Percentiles rank a stretch among this genome's conserved stretches.
These are phyloP conservation scores for Cunninghamia lanceolata DNA, from an alignment of 75 land plant genomes.

Conservation along the genomic window DNA sequence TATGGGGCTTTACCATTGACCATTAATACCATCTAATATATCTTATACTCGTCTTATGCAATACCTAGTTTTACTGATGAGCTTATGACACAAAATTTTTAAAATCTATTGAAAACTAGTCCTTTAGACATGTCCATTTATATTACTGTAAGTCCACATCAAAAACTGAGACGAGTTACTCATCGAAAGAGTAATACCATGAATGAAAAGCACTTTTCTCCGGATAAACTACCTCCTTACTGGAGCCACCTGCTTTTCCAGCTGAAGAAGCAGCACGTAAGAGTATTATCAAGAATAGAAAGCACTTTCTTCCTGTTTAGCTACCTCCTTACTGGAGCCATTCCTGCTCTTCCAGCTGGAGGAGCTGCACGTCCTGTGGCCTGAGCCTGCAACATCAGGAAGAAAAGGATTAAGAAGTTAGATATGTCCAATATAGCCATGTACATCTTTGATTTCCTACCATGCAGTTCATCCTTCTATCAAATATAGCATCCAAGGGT, in stretches of 20 bases:
- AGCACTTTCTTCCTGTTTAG: background rate
- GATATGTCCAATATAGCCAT: background rate
- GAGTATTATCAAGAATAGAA: background rate
- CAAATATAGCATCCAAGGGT: background rate
- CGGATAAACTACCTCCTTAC: slow-evolving; percentile 53
- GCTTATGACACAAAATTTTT: background rate
- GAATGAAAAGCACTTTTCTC: background rate
- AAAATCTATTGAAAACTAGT: background rate
- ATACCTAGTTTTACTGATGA: background rate
- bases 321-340: slow-evolving; percentile 76
- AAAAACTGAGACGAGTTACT: background rate
- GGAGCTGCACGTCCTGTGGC: slow-evolving; percentile 75
- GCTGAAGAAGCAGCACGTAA: slow-evolving; percentile 48
- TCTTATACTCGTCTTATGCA: background rate
- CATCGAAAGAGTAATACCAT: background rate
- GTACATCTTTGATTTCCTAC: slow-evolving; percentile 1
- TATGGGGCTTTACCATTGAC: background rate
- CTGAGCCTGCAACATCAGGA: slow-evolving; percentile 50
- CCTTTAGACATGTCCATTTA: background rate
- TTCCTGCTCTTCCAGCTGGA: slow-evolving; percentile 67
- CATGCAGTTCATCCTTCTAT: background rate
- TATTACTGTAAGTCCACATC: background rate
- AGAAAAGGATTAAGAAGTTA: background rate
- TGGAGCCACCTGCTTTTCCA: slow-evolving; percentile 78
- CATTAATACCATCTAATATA: background rate